Base-by-base conservation (phyloP, 306 rosid species). In the Hippophae tibetana region DNA sequence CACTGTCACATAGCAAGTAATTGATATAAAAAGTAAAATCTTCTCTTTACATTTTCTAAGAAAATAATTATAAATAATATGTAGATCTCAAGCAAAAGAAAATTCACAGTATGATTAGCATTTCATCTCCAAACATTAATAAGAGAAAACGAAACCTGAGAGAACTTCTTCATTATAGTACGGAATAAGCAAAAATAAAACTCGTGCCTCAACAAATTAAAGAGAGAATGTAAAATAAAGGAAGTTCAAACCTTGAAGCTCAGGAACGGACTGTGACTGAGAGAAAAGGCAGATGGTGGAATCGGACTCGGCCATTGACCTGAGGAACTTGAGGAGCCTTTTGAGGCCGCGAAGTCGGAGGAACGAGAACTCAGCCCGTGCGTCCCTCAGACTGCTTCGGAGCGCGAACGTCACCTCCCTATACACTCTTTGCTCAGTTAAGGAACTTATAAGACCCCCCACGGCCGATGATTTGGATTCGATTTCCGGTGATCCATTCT, bases 321-420 rank as follows among this genome's bases (percentile, higher is more conserved):
- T 82, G 49, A 92, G 93, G 70, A 86, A 92, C 56, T 92, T 85
- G 83, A 87, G 95, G 65, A 87, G 79, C 7, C 80, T 72, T 42
- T 85, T 86, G 59, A 87, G 95, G 50, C 95, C 96, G 40, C 95
- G 87, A 27, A 85, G 70, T 18, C 95, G 96, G 67, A 90, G 89
- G 54, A 90, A 87, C 0, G 96, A 87, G 82, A 87, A 90, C 68
- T 85, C 92, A 3, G 98, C 96, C 12, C 84, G 69, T 5, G 89
- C 95, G 26, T 90, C 92, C 38, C 87, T 74, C 23, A 90, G 89
- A 3, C 97, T 90, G 1, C 78, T 79, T 9, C 89, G 78, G 47
- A 90, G 96, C 3, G 92, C 84, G 7, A 87, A 85, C 1, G 95
- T 90, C 14, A 90, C 86, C 73, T 90, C 98, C 8, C 92, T 78